Evolutionary conservation across 83 land plant genomes (phyloP).

Genomic region (Picea mariana): DNA sequence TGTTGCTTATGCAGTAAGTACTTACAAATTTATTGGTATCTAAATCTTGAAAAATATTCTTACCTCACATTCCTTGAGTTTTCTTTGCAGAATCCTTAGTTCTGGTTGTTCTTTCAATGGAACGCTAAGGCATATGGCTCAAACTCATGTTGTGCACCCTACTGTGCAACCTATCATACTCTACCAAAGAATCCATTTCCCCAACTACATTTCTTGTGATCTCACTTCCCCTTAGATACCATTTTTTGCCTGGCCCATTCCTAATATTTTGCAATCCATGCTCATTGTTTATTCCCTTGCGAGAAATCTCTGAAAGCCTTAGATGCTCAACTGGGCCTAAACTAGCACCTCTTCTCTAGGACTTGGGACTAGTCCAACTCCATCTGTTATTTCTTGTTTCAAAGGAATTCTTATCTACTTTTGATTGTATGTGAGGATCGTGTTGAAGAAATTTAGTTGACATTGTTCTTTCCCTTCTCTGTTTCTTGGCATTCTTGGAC

Average conservation of each 20-base stretch:
- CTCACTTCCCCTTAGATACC: neutral
- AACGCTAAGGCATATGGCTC: too few relatives aligned
- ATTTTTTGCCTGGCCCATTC: neutral
- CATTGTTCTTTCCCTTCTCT: neutral
- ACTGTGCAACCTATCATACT: too few relatives aligned
- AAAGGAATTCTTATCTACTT: neutral
- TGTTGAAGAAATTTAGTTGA: slow-evolving; percentile 10
- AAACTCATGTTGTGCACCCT: too few relatives aligned
- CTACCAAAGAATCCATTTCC: too few relatives aligned
- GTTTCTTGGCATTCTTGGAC: neutral
- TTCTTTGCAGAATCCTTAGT: too few relatives aligned
- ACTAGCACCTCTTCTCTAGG: slow-evolving; percentile 3
- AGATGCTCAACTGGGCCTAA: neutral
- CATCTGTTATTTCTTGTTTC: neutral
- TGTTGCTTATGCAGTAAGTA: too few relatives aligned
- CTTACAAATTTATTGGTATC: too few relatives aligned
- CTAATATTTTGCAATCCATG: neutral
- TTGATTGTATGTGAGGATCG: neutral
- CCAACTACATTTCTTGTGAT: neutral
- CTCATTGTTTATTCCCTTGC: neutral
- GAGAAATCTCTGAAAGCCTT: neutral
- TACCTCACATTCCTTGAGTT: too few relatives aligned
- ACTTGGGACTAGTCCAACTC: neutral
- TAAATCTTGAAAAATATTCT: too few relatives aligned
- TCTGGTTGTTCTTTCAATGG: too few relatives aligned